Evolutionary conservation across 2,329 filamentous ascomycete species (phyloP).

Genomic region (Apiospora rasikravindrae): DNA sequence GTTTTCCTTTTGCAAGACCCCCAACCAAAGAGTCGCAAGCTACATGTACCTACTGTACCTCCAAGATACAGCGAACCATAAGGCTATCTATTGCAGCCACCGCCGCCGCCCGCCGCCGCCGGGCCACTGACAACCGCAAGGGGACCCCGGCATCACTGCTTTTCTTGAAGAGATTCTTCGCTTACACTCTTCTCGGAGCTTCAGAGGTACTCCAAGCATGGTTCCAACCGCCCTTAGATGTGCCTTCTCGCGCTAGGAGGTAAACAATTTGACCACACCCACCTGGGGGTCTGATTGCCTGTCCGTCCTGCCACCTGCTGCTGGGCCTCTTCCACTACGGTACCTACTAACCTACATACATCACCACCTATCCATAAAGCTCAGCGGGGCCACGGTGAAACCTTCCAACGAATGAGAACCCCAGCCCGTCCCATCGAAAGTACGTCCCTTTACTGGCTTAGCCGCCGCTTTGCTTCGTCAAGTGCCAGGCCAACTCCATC

Average conservation of each 20-base stretch:
- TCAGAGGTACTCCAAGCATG: conserved; percentile 1
- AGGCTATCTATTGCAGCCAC: conserved; percentile 9
- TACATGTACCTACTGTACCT: not conserved
- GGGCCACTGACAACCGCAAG: conserved; percentile 2
- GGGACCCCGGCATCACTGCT: not conserved
- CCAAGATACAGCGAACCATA: not conserved
- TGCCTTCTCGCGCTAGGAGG: not conserved
- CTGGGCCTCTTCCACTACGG: not conserved
- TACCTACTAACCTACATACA: not conserved
- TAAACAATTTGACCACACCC: not conserved
- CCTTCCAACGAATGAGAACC: conserved; percentile 46
- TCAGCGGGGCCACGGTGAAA: conserved; percentile 29
- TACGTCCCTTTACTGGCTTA: not conserved
- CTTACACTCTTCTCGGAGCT: not conserved
- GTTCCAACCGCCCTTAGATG: conserved; percentile 7
- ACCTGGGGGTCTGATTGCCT: not conserved
- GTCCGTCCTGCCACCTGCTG: conserved; percentile 13
- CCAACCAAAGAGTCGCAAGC: conserved; percentile 13
- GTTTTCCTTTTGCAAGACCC: not conserved
- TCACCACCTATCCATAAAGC: conserved; percentile 30
- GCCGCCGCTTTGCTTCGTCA: conserved; percentile 43
- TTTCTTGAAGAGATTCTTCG: conserved; percentile 4
- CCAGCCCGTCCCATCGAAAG: conserved; percentile 37
- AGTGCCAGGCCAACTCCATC: conserved; percentile 45
- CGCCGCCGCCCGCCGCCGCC: not conserved